Conservation (phyloP, 305 asterid genomes). For the Rubia balearica region DNA sequence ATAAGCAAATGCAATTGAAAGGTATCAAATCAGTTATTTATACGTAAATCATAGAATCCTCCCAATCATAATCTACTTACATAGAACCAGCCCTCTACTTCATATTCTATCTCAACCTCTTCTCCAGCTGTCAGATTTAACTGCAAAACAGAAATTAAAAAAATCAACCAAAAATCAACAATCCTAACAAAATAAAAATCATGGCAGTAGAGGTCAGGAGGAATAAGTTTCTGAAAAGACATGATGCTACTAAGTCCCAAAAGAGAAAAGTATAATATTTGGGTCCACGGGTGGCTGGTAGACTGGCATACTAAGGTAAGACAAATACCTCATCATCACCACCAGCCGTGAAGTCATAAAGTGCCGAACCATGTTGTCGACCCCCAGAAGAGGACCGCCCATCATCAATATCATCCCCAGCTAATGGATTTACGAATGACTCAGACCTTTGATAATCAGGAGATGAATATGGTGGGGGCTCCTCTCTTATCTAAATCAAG, state of each 20-base stretch:
- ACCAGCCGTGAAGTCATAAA: conserved; percentile 97
- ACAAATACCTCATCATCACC: conserved; percentile 93
- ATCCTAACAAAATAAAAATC: neutral
- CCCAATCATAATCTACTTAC: conserved; percentile 45
- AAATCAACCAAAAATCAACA: conserved; percentile 1
- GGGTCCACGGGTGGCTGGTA: neutral
- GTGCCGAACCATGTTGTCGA: conserved; percentile 71
- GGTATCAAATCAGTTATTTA: neutral
- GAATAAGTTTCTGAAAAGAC: neutral
- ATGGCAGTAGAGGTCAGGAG: neutral
- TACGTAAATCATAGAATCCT: neutral
- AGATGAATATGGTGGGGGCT: conserved; percentile 96
- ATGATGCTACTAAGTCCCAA: neutral
- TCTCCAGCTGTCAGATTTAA: conserved; percentile 88
- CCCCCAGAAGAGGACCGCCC: conserved; percentile 64
- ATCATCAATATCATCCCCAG: conserved; percentile 62
- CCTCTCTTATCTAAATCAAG: conserved; percentile 67
- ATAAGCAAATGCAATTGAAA: neutral
- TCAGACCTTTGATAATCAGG: conserved; percentile 68
- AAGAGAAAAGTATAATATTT: neutral
- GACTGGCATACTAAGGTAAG: neutral
- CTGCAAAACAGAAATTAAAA: conserved; percentile 38
- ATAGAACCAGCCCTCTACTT: conserved; percentile 98
- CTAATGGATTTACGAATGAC: conserved; percentile 89
- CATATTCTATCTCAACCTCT: conserved; percentile 87